phyloP scores from a whole-genome alignment of 1,284 basidiomycete genomes.

The Ganoderma lingzhi region DNA sequence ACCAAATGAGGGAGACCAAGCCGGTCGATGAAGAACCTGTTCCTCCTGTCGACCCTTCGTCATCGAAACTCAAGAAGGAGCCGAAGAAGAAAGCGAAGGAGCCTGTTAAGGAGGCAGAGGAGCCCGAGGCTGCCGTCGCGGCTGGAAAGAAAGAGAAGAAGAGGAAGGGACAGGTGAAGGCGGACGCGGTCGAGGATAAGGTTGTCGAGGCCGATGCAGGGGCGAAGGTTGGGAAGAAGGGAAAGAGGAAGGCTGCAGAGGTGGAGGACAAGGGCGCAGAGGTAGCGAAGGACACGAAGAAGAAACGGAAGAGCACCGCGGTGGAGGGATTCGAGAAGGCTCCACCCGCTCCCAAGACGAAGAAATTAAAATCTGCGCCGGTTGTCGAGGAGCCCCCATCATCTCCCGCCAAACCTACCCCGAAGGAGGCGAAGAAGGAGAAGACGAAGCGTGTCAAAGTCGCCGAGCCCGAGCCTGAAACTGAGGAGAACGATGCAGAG shows the following conservation, averaged over 20 bases:
- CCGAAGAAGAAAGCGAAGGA: slow-evolving; percentile 17
- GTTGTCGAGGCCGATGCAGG: slow-evolving; percentile 26
- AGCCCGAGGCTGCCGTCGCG: neutral
- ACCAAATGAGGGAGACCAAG: slow-evolving; percentile 18
- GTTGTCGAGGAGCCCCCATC: neutral
- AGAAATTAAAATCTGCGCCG: slow-evolving; percentile 13
- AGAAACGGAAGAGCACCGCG: slow-evolving; percentile 19
- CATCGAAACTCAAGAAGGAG: slow-evolving; percentile 25
- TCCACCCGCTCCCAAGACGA: neutral
- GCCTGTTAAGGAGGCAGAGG: slow-evolving; percentile 15
- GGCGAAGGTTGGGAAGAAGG: slow-evolving; percentile 46
- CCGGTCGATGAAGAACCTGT: slow-evolving; percentile 12
- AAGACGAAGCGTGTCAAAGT: slow-evolving; percentile 14
- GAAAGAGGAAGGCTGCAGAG: slow-evolving; percentile 15
- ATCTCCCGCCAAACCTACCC: neutral
- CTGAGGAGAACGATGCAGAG: slow-evolving; percentile 22
- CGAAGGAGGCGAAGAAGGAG: slow-evolving; percentile 25
- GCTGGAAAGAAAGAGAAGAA: slow-evolving; percentile 18
- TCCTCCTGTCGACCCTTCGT: slow-evolving; percentile 15
- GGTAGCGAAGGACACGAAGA: slow-evolving; percentile 18
- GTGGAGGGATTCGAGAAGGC: slow-evolving; percentile 13
- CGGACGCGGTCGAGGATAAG: slow-evolving; percentile 21
- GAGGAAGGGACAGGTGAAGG: slow-evolving; percentile 4
- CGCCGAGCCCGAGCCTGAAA: slow-evolving; percentile 18
- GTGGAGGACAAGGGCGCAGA: slow-evolving; percentile 4